Conservation (phyloP, 2,329 filamentous ascomycete species). For the Exophiala dermatitidis region DNA sequence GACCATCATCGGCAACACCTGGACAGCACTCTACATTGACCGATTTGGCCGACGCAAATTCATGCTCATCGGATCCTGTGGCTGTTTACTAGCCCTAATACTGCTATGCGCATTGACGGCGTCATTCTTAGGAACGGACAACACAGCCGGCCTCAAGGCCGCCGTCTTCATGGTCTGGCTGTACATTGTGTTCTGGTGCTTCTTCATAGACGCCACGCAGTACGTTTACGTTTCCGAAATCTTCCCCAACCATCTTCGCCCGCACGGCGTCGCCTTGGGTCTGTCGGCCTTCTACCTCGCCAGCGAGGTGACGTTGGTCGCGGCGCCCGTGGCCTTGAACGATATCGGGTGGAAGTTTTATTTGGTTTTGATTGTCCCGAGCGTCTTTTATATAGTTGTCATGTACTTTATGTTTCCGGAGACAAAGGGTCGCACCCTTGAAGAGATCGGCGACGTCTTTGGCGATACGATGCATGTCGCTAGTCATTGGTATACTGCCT, state of each 20-base stretch:
- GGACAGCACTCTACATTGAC: slow-evolving; percentile 38
- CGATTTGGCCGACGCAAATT: slow-evolving; percentile 37
- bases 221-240: slow-evolving; percentile 22
- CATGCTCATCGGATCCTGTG: slow-evolving; percentile 38
- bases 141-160: slow-evolving; percentile 32
- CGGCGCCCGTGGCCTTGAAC: slow-evolving; percentile 30
- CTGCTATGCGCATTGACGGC: slow-evolving; percentile 36
- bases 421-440: slow-evolving; percentile 31
- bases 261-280: slow-evolving; percentile 21
- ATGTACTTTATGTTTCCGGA: slow-evolving; percentile 32
- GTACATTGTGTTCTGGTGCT: slow-evolving; percentile 38
- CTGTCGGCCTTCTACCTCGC: slow-evolving; percentile 19
- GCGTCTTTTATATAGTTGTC: slow-evolving; percentile 27
- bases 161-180: slow-evolving; percentile 39
- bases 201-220: slow-evolving; percentile 33
- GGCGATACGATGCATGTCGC: slow-evolving; percentile 28
- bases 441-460: slow-evolving; percentile 31
- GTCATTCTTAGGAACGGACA: slow-evolving; percentile 31
- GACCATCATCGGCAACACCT: slow-evolving; percentile 37
- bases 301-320: slow-evolving; percentile 20
- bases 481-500: slow-evolving; percentile 25
- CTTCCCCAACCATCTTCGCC: slow-evolving; percentile 22
- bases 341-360: slow-evolving; percentile 34
- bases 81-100: slow-evolving; percentile 35
- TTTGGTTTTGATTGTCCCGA: slow-evolving; percentile 26